A percentile compares a stretch with the other conserved stretches of the same genome.
Conservation (phyloP, 768 basidiomycete species). For the Termitomyces sp. region DNA sequence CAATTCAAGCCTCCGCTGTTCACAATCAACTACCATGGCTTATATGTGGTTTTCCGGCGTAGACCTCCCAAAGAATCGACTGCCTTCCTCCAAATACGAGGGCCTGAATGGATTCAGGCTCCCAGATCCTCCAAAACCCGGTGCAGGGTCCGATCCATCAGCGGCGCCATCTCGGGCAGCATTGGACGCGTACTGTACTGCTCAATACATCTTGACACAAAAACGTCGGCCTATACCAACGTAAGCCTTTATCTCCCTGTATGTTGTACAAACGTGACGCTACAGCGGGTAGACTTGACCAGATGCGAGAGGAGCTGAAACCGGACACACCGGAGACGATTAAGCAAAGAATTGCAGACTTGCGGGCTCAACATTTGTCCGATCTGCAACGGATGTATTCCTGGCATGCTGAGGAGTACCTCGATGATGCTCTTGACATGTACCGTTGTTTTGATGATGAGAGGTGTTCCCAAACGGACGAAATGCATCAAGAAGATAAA, state of each 20-base stretch:
- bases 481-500: conserved; percentile 14
- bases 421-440: conserved; percentile 27
- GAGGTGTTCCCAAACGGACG: conserved; percentile 9
- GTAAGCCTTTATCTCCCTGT: conserved; percentile 20
- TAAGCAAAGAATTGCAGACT: conserved; percentile 21
- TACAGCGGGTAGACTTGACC: conserved; percentile 22
- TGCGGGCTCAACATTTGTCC: conserved; percentile 24
- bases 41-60: conserved; percentile 6
- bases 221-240: conserved; percentile 33
- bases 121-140: neutral
- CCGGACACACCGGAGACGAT: conserved; percentile 21
- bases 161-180: conserved; percentile 11
- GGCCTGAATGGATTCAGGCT: conserved; percentile 7
- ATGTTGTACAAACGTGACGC: neutral
- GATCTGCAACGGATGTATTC: conserved; percentile 34
- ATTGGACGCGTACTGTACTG: conserved; percentile 27
- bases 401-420: conserved; percentile 29
- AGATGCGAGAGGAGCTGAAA: conserved; percentile 28
- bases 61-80: neutral
- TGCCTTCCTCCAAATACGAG: conserved; percentile 2
- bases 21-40: conserved; percentile 6
- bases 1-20: neutral
- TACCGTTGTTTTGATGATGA: conserved; percentile 24
- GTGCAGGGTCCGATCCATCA: neutral
- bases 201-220: conserved; percentile 34